Conservation (phyloP, 345 rosid genomes). For the Orychophragmus violaceus region DNA sequence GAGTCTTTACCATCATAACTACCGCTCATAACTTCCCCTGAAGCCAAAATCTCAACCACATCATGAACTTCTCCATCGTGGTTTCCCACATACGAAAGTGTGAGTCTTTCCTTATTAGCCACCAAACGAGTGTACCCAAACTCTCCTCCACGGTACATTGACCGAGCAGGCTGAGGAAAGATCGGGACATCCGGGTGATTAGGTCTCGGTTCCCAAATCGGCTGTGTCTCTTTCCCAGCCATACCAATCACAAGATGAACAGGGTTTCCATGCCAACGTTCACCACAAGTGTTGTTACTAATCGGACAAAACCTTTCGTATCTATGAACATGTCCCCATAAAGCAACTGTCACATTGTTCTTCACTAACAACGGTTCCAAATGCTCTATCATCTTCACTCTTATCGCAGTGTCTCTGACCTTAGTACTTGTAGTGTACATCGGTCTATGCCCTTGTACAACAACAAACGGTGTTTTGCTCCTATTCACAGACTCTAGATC, state of each 20-base stretch:
- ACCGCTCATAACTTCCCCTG: constrained; percentile 60
- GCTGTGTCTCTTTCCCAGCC: constrained; percentile 94
- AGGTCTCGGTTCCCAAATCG: constrained; percentile 76
- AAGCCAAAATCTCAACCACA: constrained; percentile 63
- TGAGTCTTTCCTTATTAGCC: constrained; percentile 73
- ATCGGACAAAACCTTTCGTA: constrained; percentile 91
- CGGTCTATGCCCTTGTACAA: constrained; percentile 89
- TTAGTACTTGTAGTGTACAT: constrained; percentile 85
- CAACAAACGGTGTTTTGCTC: constrained; percentile 68
- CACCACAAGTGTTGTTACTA: constrained; percentile 65
- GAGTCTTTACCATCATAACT: constrained; percentile 13
- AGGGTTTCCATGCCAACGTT: constrained; percentile 54
- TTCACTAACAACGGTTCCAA: constrained; percentile 75
- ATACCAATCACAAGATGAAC: constrained; percentile 92
- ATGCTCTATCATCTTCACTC: constrained; percentile 61
- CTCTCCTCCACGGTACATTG: constrained; percentile 88
- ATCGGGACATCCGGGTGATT: constrained; percentile 57
- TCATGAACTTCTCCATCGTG: constrained; percentile 92
- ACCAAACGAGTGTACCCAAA: constrained; percentile 81
- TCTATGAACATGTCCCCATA: constrained; percentile 96
- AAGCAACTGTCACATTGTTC: constrained; percentile 65
- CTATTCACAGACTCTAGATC: constrained; percentile 77
- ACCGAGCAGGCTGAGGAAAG: constrained; percentile 68
- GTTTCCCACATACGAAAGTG: constrained; percentile 68
- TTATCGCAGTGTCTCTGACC: constrained; percentile 47